phyloP scores from a whole-genome alignment of 2,329 filamentous ascomycete genomes.

The Calonectria fujianensis region DNA sequence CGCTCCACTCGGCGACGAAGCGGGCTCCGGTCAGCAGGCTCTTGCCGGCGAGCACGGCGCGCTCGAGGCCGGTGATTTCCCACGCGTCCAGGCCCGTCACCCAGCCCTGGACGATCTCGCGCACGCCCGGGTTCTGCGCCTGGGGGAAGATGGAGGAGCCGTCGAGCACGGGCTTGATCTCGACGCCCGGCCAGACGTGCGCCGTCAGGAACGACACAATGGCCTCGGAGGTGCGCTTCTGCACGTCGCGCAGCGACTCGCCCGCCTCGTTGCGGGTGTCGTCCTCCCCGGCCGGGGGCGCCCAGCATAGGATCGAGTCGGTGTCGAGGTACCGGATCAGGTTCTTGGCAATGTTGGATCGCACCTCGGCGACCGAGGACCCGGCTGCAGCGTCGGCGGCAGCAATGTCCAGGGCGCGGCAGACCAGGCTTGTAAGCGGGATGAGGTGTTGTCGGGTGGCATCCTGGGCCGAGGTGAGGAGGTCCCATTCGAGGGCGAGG shows the following conservation, averaged over 20 bases:
- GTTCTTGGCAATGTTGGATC: conserved; percentile 78
- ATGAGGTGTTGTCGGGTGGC: conserved; percentile 91
- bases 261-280: conserved; percentile 67
- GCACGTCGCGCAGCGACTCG: conserved; percentile 81
- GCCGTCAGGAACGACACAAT: conserved; percentile 83
- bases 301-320: conserved; percentile 95
- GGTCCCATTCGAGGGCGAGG: conserved; percentile 95
- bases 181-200: conserved; percentile 88
- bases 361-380: conserved; percentile 69
- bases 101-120: conserved; percentile 87
- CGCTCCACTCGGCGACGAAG: conserved; percentile 90
- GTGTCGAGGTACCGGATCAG: conserved; percentile 92
- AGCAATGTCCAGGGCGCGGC: conserved; percentile 88
- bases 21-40: conserved; percentile 86
- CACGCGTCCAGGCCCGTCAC: conserved; percentile 81
- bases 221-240: conserved; percentile 80
- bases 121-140: conserved; percentile 84
- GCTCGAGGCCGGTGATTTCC: conserved; percentile 91
- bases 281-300: conserved; percentile 71
- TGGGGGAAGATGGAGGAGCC: conserved; percentile 84
- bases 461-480: conserved; percentile 87
- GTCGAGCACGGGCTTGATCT: conserved; percentile 87
- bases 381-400: conserved; percentile 73
- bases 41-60: conserved; percentile 89
- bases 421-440: conserved; percentile 89